Evolutionary conservation across 192 early-diverging fungal species (phyloP).

Genomic region (Linnemannia schmuckeri): DNA sequence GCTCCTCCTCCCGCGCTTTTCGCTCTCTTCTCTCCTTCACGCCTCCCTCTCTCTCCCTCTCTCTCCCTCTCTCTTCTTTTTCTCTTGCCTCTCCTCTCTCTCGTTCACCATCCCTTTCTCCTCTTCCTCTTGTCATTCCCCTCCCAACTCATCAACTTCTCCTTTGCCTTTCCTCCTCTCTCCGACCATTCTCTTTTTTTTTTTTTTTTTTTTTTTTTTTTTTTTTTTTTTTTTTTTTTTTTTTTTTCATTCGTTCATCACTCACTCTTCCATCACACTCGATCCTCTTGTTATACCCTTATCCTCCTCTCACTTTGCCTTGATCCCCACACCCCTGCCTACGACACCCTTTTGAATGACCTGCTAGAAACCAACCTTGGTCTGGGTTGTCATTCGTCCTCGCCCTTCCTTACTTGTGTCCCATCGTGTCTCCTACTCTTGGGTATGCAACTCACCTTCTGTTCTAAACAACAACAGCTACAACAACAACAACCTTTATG

Average conservation of each 20-base stretch:
- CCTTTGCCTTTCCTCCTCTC: no score
- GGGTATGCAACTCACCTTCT: not conserved
- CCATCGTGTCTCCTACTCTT: not conserved
- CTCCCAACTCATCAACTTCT: not conserved
- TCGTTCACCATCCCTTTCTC: not conserved
- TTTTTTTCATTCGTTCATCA: not conserved
- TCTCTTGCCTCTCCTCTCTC: not conserved
- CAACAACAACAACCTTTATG: not conserved
- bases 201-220: not conserved
- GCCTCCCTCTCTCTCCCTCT: not conserved
- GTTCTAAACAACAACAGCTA: not conserved
- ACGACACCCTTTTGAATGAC: not conserved
- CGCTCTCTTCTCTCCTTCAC: not conserved
- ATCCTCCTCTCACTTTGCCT: not conserved
- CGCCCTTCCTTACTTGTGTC: not conserved
- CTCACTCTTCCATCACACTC: no score
- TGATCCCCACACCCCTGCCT: not conserved
- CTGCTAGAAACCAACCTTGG: not conserved
- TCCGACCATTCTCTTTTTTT: not conserved
- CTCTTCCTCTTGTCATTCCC: not conserved
- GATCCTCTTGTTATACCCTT: not conserved
- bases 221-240: not conserved
- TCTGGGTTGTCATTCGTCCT: not conserved
- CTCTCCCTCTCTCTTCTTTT: not conserved
- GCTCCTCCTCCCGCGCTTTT: constrained; percentile 1